Percentiles rank a stretch among this genome's conserved stretches.
These are phyloP conservation scores for Ajuga chamaepitys DNA, from an alignment of 257 asterid species.

Conservation along the genomic window DNA sequence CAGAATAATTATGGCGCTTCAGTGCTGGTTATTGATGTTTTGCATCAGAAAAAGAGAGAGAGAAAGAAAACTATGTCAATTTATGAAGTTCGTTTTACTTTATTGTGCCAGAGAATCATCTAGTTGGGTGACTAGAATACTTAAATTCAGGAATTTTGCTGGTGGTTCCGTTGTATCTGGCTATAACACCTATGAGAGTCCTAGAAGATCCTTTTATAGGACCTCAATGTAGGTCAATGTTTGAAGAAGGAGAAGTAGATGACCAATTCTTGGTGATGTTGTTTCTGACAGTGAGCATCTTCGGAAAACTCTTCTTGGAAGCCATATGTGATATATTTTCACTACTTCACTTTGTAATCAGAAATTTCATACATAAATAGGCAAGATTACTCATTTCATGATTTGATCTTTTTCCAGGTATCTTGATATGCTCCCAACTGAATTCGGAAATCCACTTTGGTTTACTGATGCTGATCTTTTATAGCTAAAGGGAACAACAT, in stretches of 20 bases:
- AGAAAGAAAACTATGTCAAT: not conserved
- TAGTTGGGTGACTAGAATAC: not conserved
- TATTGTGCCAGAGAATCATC: not conserved
- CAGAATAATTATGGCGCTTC: not conserved
- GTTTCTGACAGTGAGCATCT: conserved; percentile 73
- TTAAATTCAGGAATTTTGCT: conserved; percentile 43
- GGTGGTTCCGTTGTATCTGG: conserved; percentile 80
- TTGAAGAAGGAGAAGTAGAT: conserved; percentile 71
- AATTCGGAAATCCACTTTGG: conserved; percentile 86
- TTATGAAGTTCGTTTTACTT: conserved; percentile 1
- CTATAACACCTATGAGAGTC: conserved; percentile 93
- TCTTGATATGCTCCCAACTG: conserved; percentile 84
- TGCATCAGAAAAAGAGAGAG: not conserved
- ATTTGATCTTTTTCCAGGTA: conserved; percentile 39
- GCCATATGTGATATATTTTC: conserved; percentile 48
- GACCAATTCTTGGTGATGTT: conserved; percentile 75
- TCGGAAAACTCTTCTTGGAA: conserved; percentile 78
- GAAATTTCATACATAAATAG: too few relatives aligned
- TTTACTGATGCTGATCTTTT: conserved; percentile 76
- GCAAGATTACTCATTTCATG: not conserved
- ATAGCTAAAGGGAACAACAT: conserved; percentile 84
- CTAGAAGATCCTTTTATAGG: conserved; percentile 84
- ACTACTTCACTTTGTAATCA: too few relatives aligned
- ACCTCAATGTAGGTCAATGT: conserved; percentile 78
- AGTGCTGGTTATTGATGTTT: not conserved